Evolutionary conservation across 2,329 filamentous ascomycete genomes (phyloP).

Genomic region (Diaporthe helianthi): DNA sequence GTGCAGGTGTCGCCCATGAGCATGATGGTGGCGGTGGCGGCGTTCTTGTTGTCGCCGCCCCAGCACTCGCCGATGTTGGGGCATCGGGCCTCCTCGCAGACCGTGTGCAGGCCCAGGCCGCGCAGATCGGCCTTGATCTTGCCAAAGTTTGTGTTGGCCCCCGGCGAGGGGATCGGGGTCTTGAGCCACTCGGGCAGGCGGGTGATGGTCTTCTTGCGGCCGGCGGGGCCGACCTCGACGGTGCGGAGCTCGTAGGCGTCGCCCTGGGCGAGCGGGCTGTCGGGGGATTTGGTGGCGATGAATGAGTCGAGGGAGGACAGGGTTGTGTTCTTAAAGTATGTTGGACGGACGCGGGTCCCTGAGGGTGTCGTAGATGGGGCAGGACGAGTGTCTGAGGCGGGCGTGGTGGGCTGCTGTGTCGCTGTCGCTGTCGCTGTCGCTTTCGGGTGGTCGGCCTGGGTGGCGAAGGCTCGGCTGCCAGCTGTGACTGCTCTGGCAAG

Average conservation of each 20-base stretch:
- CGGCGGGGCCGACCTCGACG: slow-evolving; percentile 68
- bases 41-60: slow-evolving; percentile 87
- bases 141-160: slow-evolving; percentile 82
- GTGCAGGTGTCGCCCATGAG: slow-evolving; percentile 99
- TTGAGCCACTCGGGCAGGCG: slow-evolving; percentile 94
- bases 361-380: slow-evolving; percentile 21
- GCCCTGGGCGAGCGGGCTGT: slow-evolving; percentile 52
- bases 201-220: slow-evolving; percentile 69
- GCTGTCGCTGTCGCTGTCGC: slow-evolving; percentile 35
- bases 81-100: slow-evolving; percentile 96
- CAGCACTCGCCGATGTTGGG: slow-evolving; percentile 98
- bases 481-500: slow-evolving; percentile 43
- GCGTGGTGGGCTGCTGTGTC: slow-evolving; percentile 35
- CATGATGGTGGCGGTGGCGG: slow-evolving; percentile 98
- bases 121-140: slow-evolving; percentile 93
- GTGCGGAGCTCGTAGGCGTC: slow-evolving; percentile 69
- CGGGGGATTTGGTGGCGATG: slow-evolving; percentile 50
- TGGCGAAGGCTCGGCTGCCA: slow-evolving; percentile 53
- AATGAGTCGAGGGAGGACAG: slow-evolving; percentile 67
- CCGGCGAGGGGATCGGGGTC: slow-evolving; percentile 79
- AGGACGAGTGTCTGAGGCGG: slow-evolving; percentile 34
- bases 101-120: slow-evolving; percentile 89
- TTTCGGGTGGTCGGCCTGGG: slow-evolving; percentile 43
- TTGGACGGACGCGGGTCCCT: slow-evolving; percentile 47
- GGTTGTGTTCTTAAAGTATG: slow-evolving; percentile 66